Evolutionary conservation across 805 yeast genomes (phyloP), one percentile per base, ranked within the genome.

Genomic region (Yarrowia phangngaensis): DNA sequence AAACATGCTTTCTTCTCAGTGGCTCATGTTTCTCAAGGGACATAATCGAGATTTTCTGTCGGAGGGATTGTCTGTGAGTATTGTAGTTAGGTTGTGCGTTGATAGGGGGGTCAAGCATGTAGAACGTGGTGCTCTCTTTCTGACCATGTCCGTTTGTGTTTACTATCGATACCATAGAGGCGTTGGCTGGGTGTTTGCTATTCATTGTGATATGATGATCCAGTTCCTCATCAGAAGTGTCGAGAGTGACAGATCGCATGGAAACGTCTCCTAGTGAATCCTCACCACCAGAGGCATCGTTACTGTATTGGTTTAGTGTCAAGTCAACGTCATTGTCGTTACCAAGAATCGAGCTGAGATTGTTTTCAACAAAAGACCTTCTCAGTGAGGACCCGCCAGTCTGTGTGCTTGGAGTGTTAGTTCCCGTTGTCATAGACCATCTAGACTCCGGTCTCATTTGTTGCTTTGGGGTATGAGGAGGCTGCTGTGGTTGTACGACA

Each of bases 401-500:
- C 4, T 28, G 31, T 19, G 33, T 30, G 15, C 50, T 46, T 17
- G 46, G 46, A 7, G 52, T 38, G 28, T 29, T 26, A 12, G 33
- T 47, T 13, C 28, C 51, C 17, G 31, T 36, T 22, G 48, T 34
- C 29, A 17, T 47, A 23, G 29, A 47, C 46, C 40, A 30, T 19
- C 32, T 26, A 2, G 28, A 15, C 4, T 27, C 45, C 3, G 47
- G 40, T 20, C 17, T 35, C 48, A 35, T 27, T 28, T 36, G 38
- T 17, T 24, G 46, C 28, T 22, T 36, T n/a, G 32, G 55, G 20
- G 22, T 53, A 48, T 30, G 53, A 28, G 15, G 57, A 20, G 16
- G 56, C 31, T 14, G 46, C 27, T 8, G 52, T 14, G 12, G 58
- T 54, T 9, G 58, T 28, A 33, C 47, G 36, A 16, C 54, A 35